Evolutionary conservation across 2,329 filamentous ascomycete species (phyloP), one percentile per base, ranked within the genome.

Genomic region (Xylariaceae sp.): DNA sequence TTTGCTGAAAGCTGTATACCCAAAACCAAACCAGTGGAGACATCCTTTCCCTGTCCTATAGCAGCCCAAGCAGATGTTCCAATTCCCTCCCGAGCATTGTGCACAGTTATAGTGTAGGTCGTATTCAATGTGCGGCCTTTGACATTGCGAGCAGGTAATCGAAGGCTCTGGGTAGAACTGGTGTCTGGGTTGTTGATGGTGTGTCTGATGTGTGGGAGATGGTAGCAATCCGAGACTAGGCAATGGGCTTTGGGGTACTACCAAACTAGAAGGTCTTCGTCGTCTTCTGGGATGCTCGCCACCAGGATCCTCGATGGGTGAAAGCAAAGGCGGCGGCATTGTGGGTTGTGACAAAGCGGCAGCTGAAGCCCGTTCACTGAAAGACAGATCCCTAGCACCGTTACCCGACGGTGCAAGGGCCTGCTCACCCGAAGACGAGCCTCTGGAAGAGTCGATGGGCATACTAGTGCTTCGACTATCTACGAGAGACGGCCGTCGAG

Each of bases 1-100:
- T 52, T 79, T 82, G 41, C 71, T 71, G 71, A 82, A 81, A 0
- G 89, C 90, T 5, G 80, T 78, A 58, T 86, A 77, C 3, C 89
- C 89, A 65, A 96, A 96, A 1, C 92, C 91, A 59, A 86, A 90
- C 90, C 90, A 96, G 64, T 94, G 82, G 15, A 82, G 75, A 65
- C 92, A 97, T 11, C 91, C 91, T 61, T 81, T 81, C 9, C 86
- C 85, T 11, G 73, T 66, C 27, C 89, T 83, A 66, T 95, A 96
- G 71, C 92, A 97, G 55, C 77, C 77, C 2, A 87, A 70, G 62
- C 92, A 97, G 11, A 96, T 74, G 64, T 91, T 86, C 75, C 86
- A 95, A 42, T 81, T 74, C 1, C 89, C 89, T 6, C 76, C 71
- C 14, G 80, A 75, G 66, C 92, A 96, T 44, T 75, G 74, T 2